Conservation (phyloP, 176 grass and related monocot species). For the Avena atlantica region DNA sequence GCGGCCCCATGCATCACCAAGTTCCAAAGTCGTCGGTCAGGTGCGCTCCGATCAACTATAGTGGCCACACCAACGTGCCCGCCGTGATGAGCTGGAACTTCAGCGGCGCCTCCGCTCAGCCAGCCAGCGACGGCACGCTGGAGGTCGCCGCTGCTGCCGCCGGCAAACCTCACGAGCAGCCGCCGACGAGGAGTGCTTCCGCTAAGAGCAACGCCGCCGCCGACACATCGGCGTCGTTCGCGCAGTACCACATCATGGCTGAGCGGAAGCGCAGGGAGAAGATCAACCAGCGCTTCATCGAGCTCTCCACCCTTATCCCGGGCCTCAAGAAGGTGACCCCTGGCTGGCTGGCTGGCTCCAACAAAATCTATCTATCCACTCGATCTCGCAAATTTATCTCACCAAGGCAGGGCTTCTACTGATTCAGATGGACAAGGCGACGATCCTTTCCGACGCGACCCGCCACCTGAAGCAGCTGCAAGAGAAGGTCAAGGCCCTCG, state of each 20-base stretch:
- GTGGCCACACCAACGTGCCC: not conserved
- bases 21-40: conserved; percentile 9
- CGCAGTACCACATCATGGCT: conserved; percentile 66
- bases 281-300: conserved; percentile 77
- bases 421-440: conserved; percentile 46
- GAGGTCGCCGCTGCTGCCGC: not conserved
- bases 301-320: conserved; percentile 74
- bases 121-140: conserved; percentile 10
- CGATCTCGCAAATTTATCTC: not conserved
- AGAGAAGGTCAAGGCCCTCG: conserved; percentile 59
- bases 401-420: conserved; percentile 35
- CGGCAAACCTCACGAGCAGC: not conserved
- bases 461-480: conserved; percentile 68
- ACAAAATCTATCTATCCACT: not conserved
- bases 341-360: too few species aligned
- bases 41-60: too few species aligned
- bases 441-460: conserved; percentile 65
- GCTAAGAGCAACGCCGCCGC: conserved; percentile 9
- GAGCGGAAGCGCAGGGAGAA: conserved; percentile 81
- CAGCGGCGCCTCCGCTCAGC: conserved; percentile 32
- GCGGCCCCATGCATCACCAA: conserved; percentile 12
- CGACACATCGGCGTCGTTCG: conserved; percentile 14
- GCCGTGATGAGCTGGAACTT: conserved; percentile 55
- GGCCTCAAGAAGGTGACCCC: conserved; percentile 66
- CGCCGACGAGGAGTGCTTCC: conserved; percentile 3